Percentiles rank a stretch among this genome's conserved stretches.
These are phyloP conservation scores for Ilex asprella DNA, from an alignment of 257 asterid genomes.

Conservation along the genomic window DNA sequence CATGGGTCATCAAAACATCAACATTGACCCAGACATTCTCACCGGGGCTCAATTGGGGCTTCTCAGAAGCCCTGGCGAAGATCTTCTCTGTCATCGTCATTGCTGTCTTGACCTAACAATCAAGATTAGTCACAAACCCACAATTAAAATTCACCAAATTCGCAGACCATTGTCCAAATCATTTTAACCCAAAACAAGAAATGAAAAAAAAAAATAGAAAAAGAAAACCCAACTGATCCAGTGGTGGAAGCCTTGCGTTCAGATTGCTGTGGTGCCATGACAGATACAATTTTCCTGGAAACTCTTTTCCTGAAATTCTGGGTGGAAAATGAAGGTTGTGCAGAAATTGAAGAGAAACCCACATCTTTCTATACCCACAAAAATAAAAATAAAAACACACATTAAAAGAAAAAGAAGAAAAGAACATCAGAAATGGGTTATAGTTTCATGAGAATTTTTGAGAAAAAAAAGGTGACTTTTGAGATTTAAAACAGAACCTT, in stretches of 20 bases:
- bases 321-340: slow-evolving; percentile 36
- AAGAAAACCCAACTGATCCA: slow-evolving; percentile 46
- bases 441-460: no score
- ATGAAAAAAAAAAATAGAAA: not conserved
- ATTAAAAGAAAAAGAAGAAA: no score
- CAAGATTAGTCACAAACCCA: slow-evolving; percentile 14
- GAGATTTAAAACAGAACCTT: no score
- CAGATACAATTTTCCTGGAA: slow-evolving; percentile 51
- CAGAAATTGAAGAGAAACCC: slow-evolving; percentile 38
- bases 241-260: slow-evolving; percentile 70
- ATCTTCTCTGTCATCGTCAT: slow-evolving; percentile 97
- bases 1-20: slow-evolving; percentile 93
- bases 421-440: no score
- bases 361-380: slow-evolving; percentile 48
- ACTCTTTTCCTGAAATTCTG: slow-evolving; percentile 33
- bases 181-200: slow-evolving; percentile 1
- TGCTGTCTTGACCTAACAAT: slow-evolving; percentile 68
- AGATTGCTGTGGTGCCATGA: slow-evolving; percentile 74
- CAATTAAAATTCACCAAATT: slow-evolving; percentile 15
- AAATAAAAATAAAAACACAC: slow-evolving; percentile 1
- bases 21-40: slow-evolving; percentile 89
- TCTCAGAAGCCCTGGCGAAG: slow-evolving; percentile 76
- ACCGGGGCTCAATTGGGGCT: slow-evolving; percentile 67
- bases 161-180: slow-evolving; percentile 1
- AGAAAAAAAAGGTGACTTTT: no score